These are phyloP conservation scores for Neophaeococcomyces aloes DNA, from an alignment of 2,329 filamentous ascomycete genomes.

Conservation along the genomic window DNA sequence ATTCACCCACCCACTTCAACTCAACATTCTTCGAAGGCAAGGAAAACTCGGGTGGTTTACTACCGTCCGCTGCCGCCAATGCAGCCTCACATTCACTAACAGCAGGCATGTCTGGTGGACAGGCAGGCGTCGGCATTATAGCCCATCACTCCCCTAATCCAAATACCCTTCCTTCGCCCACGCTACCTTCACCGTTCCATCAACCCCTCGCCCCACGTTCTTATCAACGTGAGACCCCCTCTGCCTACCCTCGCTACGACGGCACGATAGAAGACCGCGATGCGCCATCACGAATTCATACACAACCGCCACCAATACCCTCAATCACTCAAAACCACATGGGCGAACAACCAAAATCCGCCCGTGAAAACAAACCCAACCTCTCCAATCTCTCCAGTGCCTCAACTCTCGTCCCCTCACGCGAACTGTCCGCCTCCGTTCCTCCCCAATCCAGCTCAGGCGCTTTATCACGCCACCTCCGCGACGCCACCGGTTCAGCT, in stretches of 20 bases:
- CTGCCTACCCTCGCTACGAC: slow-evolving; percentile 27
- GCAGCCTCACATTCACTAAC: slow-evolving; percentile 61
- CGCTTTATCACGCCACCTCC: not conserved
- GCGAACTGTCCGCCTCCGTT: slow-evolving; percentile 19
- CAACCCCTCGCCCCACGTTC: slow-evolving; percentile 36
- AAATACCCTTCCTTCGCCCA: slow-evolving; percentile 38
- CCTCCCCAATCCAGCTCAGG: slow-evolving; percentile 14
- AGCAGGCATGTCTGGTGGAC: slow-evolving; percentile 51
- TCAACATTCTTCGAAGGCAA: slow-evolving; percentile 55
- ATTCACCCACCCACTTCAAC: slow-evolving; percentile 62
- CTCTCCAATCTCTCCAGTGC: slow-evolving; percentile 17
- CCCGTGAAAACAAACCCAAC: slow-evolving; percentile 15
- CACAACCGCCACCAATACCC: not conserved
- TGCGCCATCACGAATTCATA: not conserved
- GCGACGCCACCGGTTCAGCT: not conserved
- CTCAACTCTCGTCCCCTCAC: slow-evolving; percentile 17
- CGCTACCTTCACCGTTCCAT: slow-evolving; percentile 23
- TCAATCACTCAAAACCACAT: not conserved
- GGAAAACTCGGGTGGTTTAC: slow-evolving; percentile 41
- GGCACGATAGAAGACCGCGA: slow-evolving; percentile 27
- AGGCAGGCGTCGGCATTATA: slow-evolving; percentile 41
- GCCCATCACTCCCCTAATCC: slow-evolving; percentile 39
- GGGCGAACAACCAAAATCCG: slow-evolving; percentile 17
- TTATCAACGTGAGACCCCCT: slow-evolving; percentile 29
- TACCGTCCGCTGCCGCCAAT: slow-evolving; percentile 58